Conservation (phyloP, 2,329 filamentous ascomycete species). For the Trichoderma aggressivum region DNA sequence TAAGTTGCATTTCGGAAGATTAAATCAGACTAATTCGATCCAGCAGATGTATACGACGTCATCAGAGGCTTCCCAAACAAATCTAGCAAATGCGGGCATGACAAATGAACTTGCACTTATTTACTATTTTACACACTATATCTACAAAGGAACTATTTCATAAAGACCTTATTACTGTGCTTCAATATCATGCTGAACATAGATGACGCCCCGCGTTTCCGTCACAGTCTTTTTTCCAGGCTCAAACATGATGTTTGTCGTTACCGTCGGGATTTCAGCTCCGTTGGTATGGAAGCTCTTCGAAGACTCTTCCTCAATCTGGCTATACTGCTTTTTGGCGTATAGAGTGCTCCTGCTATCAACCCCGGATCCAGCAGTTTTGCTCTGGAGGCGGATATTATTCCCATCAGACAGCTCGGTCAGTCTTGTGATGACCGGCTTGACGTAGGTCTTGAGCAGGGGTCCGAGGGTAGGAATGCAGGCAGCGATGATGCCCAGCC, state of each 20-base stretch:
- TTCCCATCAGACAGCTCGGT: not conserved
- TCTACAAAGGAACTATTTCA: not conserved
- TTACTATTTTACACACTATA: not conserved
- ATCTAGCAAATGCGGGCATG: not conserved
- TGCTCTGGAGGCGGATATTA: not conserved
- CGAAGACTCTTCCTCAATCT: not conserved
- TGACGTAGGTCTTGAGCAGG: slow-evolving; percentile 32
- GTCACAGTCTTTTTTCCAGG: not conserved
- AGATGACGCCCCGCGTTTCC: not conserved
- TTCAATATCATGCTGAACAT: not conserved
- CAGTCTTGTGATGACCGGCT: slow-evolving; percentile 22
- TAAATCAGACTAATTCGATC: not conserved
- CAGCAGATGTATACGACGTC: not conserved
- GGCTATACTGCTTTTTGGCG: not conserved
- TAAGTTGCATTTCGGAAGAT: not conserved
- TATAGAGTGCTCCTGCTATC: not conserved
- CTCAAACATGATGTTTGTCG: not conserved
- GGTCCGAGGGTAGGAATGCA: slow-evolving; percentile 43
- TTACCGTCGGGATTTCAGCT: not conserved
- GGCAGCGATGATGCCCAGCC: slow-evolving; percentile 40
- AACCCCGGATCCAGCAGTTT: not conserved
- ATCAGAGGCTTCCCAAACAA: not conserved
- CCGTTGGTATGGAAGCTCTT: not conserved
- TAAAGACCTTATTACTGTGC: not conserved
- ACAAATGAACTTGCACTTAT: not conserved